phyloP scores from a whole-genome alignment of 2,329 filamentous ascomycete species.

The Venturia nashicola region DNA sequence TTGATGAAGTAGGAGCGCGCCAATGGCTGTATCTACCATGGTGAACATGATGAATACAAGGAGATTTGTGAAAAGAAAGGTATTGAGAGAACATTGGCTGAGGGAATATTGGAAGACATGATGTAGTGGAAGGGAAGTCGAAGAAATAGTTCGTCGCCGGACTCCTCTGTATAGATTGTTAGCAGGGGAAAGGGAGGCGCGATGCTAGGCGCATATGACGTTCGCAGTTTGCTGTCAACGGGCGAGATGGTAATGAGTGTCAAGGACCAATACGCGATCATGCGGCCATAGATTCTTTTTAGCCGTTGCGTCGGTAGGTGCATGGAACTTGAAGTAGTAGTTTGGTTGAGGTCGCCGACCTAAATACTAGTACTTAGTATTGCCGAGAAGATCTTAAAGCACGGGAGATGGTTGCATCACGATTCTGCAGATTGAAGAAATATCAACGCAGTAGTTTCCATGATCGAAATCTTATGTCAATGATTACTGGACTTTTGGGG shows the following conservation, averaged over 20 bases:
- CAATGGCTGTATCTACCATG: slow-evolving; percentile 37
- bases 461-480: too few relatives aligned
- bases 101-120: neutral
- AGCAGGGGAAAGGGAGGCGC: neutral
- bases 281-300: neutral
- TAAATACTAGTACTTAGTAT: neutral
- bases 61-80: neutral
- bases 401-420: too few relatives aligned
- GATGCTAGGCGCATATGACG: neutral
- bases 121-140: neutral
- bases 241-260: neutral
- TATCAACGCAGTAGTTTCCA: too few relatives aligned
- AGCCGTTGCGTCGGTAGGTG: neutral
- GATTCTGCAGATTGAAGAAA: too few relatives aligned
- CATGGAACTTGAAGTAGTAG: too few relatives aligned
- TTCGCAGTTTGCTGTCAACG: neutral
- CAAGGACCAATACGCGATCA: neutral
- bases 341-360: neutral
- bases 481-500: too few relatives aligned
- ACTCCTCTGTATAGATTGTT: neutral
- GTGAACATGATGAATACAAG: slow-evolving; percentile 33
- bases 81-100: neutral
- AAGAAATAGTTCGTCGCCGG: neutral
- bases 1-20: slow-evolving; percentile 38
- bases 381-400: too few relatives aligned